Percentiles rank a stretch among this genome's conserved stretches.
phyloP scores from a whole-genome alignment of 2,329 filamentous ascomycete genomes.

The Fusarium sulawesiense region DNA sequence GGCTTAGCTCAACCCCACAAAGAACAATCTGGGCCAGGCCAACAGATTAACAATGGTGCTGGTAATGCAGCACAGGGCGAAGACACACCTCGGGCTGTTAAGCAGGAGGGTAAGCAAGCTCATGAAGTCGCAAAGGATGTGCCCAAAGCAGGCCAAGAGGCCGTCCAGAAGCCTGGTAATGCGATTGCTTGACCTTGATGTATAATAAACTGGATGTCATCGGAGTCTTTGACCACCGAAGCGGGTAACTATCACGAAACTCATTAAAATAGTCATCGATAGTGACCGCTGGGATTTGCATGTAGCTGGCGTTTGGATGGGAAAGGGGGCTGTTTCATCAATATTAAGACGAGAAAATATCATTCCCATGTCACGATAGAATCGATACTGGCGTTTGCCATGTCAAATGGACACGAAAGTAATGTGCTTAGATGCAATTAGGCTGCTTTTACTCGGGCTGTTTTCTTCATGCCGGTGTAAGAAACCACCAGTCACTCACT shows the following conservation, averaged over 20 bases:
- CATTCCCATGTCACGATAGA: neutral
- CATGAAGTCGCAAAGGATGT: constrained; percentile 19
- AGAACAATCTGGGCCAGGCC: constrained; percentile 20
- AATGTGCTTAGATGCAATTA: neutral
- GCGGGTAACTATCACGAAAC: constrained; percentile 3
- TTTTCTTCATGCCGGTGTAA: neutral
- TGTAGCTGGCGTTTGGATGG: constrained; percentile 43
- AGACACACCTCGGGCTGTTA: constrained; percentile 13
- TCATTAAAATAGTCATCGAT: constrained; percentile 4
- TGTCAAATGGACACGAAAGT: neutral
- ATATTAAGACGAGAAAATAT: constrained; percentile 10
- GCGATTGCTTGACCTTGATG: constrained; percentile 32
- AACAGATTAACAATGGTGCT: constrained; percentile 14
- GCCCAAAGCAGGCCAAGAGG: constrained; percentile 18
- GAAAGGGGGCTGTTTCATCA: constrained; percentile 26
- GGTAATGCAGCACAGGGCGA: constrained; percentile 23
- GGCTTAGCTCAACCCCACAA: constrained; percentile 29
- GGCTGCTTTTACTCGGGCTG: neutral
- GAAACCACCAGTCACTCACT: neutral
- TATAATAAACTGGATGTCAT: constrained; percentile 40
- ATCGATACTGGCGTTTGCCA: neutral
- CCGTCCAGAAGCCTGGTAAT: constrained; percentile 18
- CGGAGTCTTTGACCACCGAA: constrained; percentile 7
- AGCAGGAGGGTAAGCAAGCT: constrained; percentile 23
- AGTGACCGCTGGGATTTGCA: constrained; percentile 7